Evolutionary conservation across 225 moss, liverwort and hornwort genomes (phyloP), one percentile per base, ranked within the genome.

Genomic region (Marchantia paleacea): DNA sequence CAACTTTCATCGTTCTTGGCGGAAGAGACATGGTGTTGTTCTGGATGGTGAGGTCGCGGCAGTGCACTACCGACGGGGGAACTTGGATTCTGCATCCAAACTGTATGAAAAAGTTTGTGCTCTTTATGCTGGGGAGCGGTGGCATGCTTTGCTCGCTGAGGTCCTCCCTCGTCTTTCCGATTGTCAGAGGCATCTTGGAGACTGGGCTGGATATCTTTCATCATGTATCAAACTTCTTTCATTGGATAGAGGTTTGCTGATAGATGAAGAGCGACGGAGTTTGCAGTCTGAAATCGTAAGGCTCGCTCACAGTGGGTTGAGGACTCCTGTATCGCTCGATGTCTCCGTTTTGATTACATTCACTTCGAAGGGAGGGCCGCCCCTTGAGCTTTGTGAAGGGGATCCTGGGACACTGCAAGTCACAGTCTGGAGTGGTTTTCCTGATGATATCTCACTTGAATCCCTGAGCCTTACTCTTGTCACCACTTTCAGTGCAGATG

Each of bases 1-100:
- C 76, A 99, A 95, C 78, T 99, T 91, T 80, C 99, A 99, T 86
- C 99, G 91, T 84, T 99, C 99, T 68, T 99, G 95, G 95, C 92
- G 99, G 52, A 95, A 92, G 81, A 91, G 99, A 77, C 95, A 95
- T 82, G 99, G 95, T 61, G 95, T 99, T 67, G 91, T 95, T 73
- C 83, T 99, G 61, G 95, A 95, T 89, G 99, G 95, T 80, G 99
- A 99, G 82, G 88, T 99, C 72, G 99, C 99, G 74, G 91, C 95
- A 84, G 92, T 99, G 51, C 87, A 92, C 83, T 95, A 94, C 80
- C 90, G 91, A 58, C 92, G 91, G 66, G 87, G 89, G 24, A 81
- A 88, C 75, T 60, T 90, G 72, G 87, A 87, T 52, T 87, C 83
- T n/a, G 87, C 83, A 31, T 81, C 77, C 22, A 80, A 91, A 72